Conservation (phyloP, 1,284 basidiomycete genomes). For the Chondrostereum purpureum region DNA sequence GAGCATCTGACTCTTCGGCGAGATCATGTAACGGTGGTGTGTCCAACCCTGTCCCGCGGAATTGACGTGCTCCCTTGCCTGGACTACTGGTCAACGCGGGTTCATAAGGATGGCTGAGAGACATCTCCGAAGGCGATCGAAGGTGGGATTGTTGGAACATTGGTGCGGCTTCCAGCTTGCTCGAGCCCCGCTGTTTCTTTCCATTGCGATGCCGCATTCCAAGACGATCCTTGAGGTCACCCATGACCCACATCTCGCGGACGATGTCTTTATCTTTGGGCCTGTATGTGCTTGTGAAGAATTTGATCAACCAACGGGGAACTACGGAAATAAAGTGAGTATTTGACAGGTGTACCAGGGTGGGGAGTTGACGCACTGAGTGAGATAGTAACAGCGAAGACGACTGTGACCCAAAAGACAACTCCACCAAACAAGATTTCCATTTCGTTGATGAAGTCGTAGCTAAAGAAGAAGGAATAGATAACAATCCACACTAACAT, state of each 20-base stretch:
- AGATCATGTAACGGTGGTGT: slow-evolving; percentile 29
- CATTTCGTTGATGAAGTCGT: slow-evolving; percentile 71
- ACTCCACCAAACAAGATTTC: slow-evolving; percentile 70
- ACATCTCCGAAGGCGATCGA: slow-evolving; percentile 57
- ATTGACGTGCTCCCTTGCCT: slow-evolving; percentile 17
- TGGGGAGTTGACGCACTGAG: slow-evolving; percentile 49
- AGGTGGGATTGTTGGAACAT: slow-evolving; percentile 62
- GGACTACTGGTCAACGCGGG: slow-evolving; percentile 32
- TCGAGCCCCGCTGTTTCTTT: slow-evolving; percentile 29
- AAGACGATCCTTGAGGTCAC: slow-evolving; percentile 77
- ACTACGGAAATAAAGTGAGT: slow-evolving; percentile 31
- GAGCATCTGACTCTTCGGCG: slow-evolving; percentile 18
- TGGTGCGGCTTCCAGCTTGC: slow-evolving; percentile 52
- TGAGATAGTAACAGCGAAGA: slow-evolving; percentile 64
- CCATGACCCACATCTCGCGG: slow-evolving; percentile 84
- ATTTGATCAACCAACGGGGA: slow-evolving; percentile 71
- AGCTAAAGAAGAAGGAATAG: slow-evolving; percentile 71
- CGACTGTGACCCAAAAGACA: slow-evolving; percentile 77
- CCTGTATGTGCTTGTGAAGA: slow-evolving; percentile 54
- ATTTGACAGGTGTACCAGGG: slow-evolving; percentile 5
- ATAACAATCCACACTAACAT: slow-evolving; percentile 83
- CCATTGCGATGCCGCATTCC: slow-evolving; percentile 60
- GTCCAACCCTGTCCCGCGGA: slow-evolving; percentile 26
- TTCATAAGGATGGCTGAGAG: slow-evolving; percentile 37
- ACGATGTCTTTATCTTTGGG: slow-evolving; percentile 82